Conservation (phyloP, 352 stramenopile genomes). For the Pythium monospermum region DNA sequence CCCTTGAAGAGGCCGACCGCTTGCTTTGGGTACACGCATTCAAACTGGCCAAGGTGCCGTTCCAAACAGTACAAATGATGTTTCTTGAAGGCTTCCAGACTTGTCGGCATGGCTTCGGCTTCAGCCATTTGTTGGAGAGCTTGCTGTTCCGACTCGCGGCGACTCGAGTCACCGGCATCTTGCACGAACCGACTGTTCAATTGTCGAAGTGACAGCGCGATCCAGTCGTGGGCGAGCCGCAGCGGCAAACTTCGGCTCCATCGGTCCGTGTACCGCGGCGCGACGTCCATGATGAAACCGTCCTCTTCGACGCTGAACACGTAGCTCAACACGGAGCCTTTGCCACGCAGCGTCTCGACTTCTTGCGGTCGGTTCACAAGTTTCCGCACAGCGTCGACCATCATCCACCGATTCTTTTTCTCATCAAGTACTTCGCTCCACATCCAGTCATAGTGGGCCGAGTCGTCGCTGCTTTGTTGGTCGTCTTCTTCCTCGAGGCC, state of each 20-base stretch:
- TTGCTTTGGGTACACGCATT: conserved; percentile 69
- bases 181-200: conserved; percentile 33
- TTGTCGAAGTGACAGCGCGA: conserved; percentile 30
- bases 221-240: conserved; percentile 56
- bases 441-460: no score
- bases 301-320: conserved; percentile 51
- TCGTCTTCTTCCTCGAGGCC: conserved; percentile 1
- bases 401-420: conserved; percentile 43
- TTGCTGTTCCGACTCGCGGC: conserved; percentile 28
- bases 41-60: conserved; percentile 54
- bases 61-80: conserved; percentile 80
- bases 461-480: conserved; percentile 28
- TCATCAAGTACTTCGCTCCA: conserved; percentile 71
- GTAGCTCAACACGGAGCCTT: conserved; percentile 50
- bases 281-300: conserved; percentile 54
- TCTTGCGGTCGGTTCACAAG: conserved; percentile 42
- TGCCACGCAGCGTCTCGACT: conserved; percentile 46
- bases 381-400: conserved; percentile 47
- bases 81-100: conserved; percentile 69
- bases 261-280: conserved; percentile 44
- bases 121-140: conserved; percentile 27
- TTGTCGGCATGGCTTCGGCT: conserved; percentile 67
- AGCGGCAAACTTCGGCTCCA: conserved; percentile 60
- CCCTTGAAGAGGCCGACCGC: conserved; percentile 75
- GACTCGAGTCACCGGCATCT: neutral